These are phyloP conservation scores for Exserohilum turcica DNA, from an alignment of 2,329 filamentous ascomycete genomes.

Conservation along the genomic window DNA sequence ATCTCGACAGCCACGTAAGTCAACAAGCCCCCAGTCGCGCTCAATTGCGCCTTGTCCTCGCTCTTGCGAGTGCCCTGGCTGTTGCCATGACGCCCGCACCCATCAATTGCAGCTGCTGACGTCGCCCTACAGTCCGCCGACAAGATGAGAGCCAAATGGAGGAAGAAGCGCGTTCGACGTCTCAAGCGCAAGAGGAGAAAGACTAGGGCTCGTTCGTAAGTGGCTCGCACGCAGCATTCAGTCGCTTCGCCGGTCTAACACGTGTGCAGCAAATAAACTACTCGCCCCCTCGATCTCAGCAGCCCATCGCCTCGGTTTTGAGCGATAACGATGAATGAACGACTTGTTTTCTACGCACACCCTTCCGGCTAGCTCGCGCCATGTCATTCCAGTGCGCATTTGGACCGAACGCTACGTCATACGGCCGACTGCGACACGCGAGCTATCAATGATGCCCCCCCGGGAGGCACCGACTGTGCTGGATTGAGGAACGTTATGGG, in stretches of 20 bases:
- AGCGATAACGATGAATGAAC: conserved; percentile 37
- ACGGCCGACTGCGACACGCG: conserved; percentile 32
- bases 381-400: conserved; percentile 23
- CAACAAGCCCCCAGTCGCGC: conserved; percentile 10
- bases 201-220: conserved; percentile 97
- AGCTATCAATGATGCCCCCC: conserved; percentile 27
- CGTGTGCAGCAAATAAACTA: conserved; percentile 54
- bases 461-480: conserved; percentile 33
- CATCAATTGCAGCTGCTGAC: conserved; percentile 33
- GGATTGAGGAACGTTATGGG: conserved; percentile 34
- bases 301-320: conserved; percentile 37
- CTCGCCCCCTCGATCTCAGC: conserved; percentile 52
- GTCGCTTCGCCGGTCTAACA: conserved; percentile 15
- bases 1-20: conserved; percentile 53
- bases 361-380: conserved; percentile 29
- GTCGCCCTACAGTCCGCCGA: conserved; percentile 44
- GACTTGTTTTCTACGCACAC: conserved; percentile 32
- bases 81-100: conserved; percentile 14
- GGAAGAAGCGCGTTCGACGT: conserved; percentile 99
- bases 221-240: conserved; percentile 24
- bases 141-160: conserved; percentile 96
- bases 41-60: conserved; percentile 33
- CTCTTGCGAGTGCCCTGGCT: conserved; percentile 7
- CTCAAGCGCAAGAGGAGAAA: conserved; percentile 99
- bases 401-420: conserved; percentile 31